Base-by-base conservation (phyloP, 768 basidiomycete species). In the Russula virescens region DNA sequence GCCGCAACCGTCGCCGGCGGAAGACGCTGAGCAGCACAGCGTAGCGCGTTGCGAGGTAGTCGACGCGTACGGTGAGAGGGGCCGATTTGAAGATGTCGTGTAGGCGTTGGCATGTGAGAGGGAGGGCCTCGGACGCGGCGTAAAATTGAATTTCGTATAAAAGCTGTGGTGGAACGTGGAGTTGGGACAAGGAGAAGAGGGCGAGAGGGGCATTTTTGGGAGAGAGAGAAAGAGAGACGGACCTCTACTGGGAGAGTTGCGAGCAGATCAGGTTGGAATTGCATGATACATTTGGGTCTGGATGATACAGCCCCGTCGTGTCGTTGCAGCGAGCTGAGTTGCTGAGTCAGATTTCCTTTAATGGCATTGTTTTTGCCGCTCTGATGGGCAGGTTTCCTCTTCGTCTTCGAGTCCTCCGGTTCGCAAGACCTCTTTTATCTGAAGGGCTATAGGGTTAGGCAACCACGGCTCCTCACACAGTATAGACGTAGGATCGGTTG, bases 61-160 rank as follows among this genome's bases (percentile, higher is more conserved):
- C 77, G 19, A 88, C 90, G 9, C 80, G 81, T 66, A 85, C 84
- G 5, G 80, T 80, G 0, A 81, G 58, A 0, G 88, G 81, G 0
- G 88, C 79, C 2, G 75, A 71, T 10, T 77, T 73, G 75, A 88
- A 88, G 16, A 88, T 75, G 16, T 70, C 46, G 63, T 82, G 71
- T 21, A 94, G 71, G 43, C 77, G 72, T 62, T 74, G 80, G 64
- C 81, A 89, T 35, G 81, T 75, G 55, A 73, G 73, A 0, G 92
- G 91, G 9, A 97, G 75, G 40, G 75, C 68, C 19, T 82, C 77
- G 3, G 89, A 91, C 7, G 84, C 74, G 0, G 91, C 85, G 65
- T 78, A 78, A 19, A 89, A 79, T 66, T 94, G 88, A 16, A 96
- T 80, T 60, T 93, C 83, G 68, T 88, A 87, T 0, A 95, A 73